Conservation (phyloP, 257 asterid species). For the Oldenlandia corymbosa region DNA sequence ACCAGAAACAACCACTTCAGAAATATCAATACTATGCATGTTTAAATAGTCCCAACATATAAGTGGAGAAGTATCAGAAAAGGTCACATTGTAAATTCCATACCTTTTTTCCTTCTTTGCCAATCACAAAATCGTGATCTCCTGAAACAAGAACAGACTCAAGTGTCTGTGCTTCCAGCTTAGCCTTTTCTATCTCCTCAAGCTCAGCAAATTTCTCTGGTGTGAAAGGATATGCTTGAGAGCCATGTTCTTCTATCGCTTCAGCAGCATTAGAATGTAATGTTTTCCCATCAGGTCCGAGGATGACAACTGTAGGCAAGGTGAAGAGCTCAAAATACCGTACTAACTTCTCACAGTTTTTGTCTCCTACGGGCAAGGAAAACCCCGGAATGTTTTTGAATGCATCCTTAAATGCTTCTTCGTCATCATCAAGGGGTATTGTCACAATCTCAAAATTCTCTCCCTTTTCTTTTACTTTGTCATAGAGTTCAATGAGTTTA, state of each 20-base stretch:
- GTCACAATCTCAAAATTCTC: slow-evolving; percentile 68
- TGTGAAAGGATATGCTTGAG: slow-evolving; percentile 71
- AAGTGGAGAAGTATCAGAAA: slow-evolving; percentile 3
- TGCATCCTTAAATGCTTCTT: slow-evolving; percentile 35
- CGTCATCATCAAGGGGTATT: slow-evolving; percentile 76
- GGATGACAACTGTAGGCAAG: slow-evolving; percentile 61
- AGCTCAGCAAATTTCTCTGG: slow-evolving; percentile 67
- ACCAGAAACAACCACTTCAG: neutral
- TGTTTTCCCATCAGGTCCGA: slow-evolving; percentile 89
- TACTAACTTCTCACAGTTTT: slow-evolving; percentile 40
- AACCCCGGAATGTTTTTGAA: slow-evolving; percentile 60
- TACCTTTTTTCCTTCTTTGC: slow-evolving; percentile 73
- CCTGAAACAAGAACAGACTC: slow-evolving; percentile 65
- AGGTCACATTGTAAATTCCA: neutral
- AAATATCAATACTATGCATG: neutral
- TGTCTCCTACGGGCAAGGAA: slow-evolving; percentile 69
- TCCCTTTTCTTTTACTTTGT: slow-evolving; percentile 44
- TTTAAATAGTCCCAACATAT: neutral
- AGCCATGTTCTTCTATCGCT: slow-evolving; percentile 70
- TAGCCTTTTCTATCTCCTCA: slow-evolving; percentile 65
- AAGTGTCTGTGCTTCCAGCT: slow-evolving; percentile 76
- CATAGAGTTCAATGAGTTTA: slow-evolving; percentile 44
- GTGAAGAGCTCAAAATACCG: slow-evolving; percentile 55
- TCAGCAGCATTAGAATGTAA: slow-evolving; percentile 64
- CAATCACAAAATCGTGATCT: slow-evolving; percentile 59